Conservation (phyloP, 129 eudicot genomes). For the Rutidosis leptorrhynchoides region DNA sequence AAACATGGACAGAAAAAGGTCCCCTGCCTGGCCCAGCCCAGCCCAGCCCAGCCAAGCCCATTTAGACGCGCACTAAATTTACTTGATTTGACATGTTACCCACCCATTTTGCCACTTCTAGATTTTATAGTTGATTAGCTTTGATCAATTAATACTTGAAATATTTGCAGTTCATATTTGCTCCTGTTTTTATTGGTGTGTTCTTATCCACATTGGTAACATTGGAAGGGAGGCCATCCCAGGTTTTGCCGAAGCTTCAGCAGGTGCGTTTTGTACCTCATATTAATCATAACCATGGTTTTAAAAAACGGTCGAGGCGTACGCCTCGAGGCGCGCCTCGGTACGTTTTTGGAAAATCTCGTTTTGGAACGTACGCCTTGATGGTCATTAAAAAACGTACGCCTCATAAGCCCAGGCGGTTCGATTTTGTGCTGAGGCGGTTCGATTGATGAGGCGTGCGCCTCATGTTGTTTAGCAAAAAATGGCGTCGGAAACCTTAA, state of each 20-base stretch:
- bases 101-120: neutral
- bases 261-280: slow-evolving; percentile 45
- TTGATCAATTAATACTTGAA: neutral
- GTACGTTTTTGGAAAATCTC: too few relatives aligned
- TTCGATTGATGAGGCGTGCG: too few relatives aligned
- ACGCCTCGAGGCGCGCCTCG: too few relatives aligned
- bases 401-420: too few relatives aligned
- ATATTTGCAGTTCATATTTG: slow-evolving; percentile 64
- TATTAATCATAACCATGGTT: neutral
- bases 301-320: too few relatives aligned
- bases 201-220: slow-evolving; percentile 70
- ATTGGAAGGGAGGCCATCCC: slow-evolving; percentile 73
- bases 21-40: neutral
- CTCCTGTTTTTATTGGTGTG: slow-evolving; percentile 76
- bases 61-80: neutral
- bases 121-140: neutral
- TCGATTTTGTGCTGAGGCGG: too few relatives aligned
- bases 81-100: neutral
- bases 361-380: too few relatives aligned
- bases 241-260: slow-evolving; percentile 80
- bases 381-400: too few relatives aligned
- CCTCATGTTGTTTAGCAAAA: too few relatives aligned
- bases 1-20: neutral
- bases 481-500: too few relatives aligned
- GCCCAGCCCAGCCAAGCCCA: neutral